Conservation (phyloP, 176 grass and related monocot species). For the Triticum monococcum region DNA sequence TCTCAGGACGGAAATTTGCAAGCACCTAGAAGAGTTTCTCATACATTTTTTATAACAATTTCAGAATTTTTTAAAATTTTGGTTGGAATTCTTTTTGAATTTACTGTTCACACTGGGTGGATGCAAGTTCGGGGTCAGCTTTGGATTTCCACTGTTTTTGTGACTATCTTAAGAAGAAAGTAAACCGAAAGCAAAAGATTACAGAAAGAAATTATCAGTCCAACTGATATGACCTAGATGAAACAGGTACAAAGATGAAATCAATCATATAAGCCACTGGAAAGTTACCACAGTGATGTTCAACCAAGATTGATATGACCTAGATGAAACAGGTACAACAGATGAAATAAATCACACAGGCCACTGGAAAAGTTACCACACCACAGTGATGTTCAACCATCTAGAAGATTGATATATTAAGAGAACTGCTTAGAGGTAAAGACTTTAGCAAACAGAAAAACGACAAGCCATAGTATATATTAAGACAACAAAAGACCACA, state of each 20-base stretch:
- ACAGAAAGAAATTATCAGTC: background rate
- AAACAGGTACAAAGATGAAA: conserved; percentile 11
- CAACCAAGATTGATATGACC: background rate
- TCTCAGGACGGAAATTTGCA: too few relatives aligned
- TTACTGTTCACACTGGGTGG: too few relatives aligned
- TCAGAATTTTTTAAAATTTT: too few relatives aligned
- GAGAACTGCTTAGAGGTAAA: conserved; percentile 14
- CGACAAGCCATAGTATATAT: background rate
- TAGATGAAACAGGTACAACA: background rate
- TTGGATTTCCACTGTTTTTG: background rate
- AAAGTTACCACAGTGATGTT: background rate
- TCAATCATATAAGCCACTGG: background rate
- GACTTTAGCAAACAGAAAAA: background rate
- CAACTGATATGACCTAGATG: background rate
- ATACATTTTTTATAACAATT: too few relatives aligned
- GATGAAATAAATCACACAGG: conserved; percentile 10
- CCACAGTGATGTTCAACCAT: conserved; percentile 8
- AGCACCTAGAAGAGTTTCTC: too few relatives aligned
- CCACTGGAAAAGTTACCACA: background rate
- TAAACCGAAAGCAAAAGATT: conserved; percentile 18
- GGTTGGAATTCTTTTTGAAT: too few relatives aligned
- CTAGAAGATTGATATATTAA: conserved; percentile 4
- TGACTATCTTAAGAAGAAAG: conserved; percentile 21
- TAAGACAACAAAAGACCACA: background rate
- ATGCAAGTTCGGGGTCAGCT: too few relatives aligned